Conservation (phyloP, 805 yeast species). For the Zygosaccharomyces lentus region DNA sequence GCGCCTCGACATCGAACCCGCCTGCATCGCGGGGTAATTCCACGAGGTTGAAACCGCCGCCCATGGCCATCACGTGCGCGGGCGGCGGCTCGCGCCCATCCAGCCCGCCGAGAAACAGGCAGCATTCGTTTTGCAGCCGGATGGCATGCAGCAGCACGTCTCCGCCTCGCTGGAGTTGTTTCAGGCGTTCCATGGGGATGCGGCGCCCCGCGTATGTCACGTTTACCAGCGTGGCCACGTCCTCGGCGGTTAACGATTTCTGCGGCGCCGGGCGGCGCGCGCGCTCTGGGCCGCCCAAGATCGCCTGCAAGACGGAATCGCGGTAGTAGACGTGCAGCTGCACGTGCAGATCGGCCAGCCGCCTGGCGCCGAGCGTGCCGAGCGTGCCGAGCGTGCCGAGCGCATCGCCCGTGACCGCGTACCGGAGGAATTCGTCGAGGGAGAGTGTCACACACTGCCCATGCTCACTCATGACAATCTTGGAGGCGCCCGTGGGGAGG, state of each 20-base stretch:
- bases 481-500: conserved; percentile 50
- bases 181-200: background rate
- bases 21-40: conserved; percentile 4
- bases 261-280: background rate
- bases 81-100: background rate
- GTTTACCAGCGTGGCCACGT: conserved; percentile 1
- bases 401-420: background rate
- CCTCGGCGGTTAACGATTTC: background rate
- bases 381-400: background rate
- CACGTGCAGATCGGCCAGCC: conserved; percentile 25
- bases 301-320: conserved; percentile 41
- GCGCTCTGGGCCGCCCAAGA: conserved; percentile 1
- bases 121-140: conserved; percentile 3
- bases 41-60: conserved; percentile 9
- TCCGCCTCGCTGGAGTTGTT: background rate
- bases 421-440: conserved; percentile 26
- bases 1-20: conserved; percentile 4
- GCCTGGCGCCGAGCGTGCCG: background rate
- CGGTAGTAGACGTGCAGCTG: conserved; percentile 46
- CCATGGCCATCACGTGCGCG: background rate
- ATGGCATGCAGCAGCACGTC: background rate
- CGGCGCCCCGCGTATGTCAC: background rate
- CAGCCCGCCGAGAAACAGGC: background rate
- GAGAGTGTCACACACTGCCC: conserved; percentile 35
- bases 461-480: conserved; percentile 39